A percentile compares a stretch with the other conserved stretches of the same genome.
phyloP scores from a whole-genome alignment of 345 rosid genomes.

The Eucalyptus regnans region DNA sequence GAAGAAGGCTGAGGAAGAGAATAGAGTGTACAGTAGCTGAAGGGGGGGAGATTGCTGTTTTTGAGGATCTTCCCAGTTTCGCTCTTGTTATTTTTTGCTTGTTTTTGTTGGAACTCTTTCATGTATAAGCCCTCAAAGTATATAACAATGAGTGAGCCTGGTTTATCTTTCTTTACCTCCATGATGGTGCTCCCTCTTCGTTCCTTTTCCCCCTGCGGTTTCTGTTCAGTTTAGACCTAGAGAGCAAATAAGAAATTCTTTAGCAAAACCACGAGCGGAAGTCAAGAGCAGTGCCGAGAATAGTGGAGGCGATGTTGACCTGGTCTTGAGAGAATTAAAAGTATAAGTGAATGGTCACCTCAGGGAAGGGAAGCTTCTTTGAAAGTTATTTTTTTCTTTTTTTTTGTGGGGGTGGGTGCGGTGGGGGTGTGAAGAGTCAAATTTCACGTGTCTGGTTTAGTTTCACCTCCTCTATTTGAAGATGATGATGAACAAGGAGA shows the following conservation, averaged over 20 bases:
- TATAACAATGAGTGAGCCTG: not conserved
- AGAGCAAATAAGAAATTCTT: not conserved
- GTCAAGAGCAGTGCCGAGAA: not conserved
- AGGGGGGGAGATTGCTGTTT: not conserved
- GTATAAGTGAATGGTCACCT: not conserved
- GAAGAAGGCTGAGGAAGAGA: not conserved
- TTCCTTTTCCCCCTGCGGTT: not conserved
- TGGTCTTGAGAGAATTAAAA: not conserved
- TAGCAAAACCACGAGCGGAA: not conserved
- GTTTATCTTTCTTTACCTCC: not conserved
- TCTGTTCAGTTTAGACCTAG: not conserved
- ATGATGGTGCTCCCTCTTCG: not conserved
- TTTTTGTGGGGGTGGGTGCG: not conserved
- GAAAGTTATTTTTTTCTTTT: not conserved
- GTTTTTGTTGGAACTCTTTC: not conserved
- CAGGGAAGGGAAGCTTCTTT: not conserved
- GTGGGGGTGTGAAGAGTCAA: not conserved
- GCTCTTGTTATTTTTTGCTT: not conserved
- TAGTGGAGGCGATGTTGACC: not conserved
- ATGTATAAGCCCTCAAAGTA: not conserved
- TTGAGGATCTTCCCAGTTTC: not conserved
- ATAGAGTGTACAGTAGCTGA: not conserved
- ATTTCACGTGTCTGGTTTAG: not conserved
- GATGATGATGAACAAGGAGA: not conserved
- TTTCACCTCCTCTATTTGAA: not conserved